These are phyloP conservation scores for Daldinia sp. DNA, from an alignment of 2,329 filamentous ascomycete species.

Conservation along the genomic window DNA sequence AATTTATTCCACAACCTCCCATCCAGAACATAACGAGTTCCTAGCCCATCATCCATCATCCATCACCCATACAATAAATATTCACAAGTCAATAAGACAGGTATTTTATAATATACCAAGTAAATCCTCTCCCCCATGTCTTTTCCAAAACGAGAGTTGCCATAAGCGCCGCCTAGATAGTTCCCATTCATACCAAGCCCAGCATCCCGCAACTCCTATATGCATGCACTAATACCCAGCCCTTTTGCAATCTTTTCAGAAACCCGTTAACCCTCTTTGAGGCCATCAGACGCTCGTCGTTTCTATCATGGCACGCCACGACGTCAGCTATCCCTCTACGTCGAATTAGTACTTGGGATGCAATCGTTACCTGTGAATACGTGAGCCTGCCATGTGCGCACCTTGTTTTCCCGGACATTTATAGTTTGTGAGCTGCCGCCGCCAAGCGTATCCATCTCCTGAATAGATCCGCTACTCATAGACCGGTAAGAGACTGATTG, in stretches of 20 bases:
- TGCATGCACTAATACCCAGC: constrained; percentile 6
- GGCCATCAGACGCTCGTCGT: constrained; percentile 27
- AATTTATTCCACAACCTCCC: not conserved
- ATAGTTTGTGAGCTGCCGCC: constrained; percentile 44
- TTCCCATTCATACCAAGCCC: constrained; percentile 11
- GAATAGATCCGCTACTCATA: constrained; percentile 38
- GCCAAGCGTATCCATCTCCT: constrained; percentile 33
- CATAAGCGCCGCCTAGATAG: constrained; percentile 21
- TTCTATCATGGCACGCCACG: constrained; percentile 27
- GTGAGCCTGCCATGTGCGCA: constrained; percentile 52
- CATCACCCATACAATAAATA: not conserved
- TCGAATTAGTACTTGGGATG: constrained; percentile 16
- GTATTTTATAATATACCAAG: not conserved
- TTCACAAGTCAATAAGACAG: not conserved
- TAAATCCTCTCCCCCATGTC: not conserved
- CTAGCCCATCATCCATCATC: not conserved
- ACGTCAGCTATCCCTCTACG: constrained; percentile 30
- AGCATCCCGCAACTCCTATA: constrained; percentile 22
- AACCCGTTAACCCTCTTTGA: not conserved
- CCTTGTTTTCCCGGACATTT: constrained; percentile 47
- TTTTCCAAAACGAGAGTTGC: constrained; percentile 19
- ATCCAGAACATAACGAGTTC: not conserved
- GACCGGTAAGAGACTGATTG: constrained; percentile 38
- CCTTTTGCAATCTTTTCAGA: not conserved
- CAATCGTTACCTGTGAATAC: constrained; percentile 47